phyloP scores from a whole-genome alignment of 176 grass and related monocot species.

The Carex scoparia region DNA sequence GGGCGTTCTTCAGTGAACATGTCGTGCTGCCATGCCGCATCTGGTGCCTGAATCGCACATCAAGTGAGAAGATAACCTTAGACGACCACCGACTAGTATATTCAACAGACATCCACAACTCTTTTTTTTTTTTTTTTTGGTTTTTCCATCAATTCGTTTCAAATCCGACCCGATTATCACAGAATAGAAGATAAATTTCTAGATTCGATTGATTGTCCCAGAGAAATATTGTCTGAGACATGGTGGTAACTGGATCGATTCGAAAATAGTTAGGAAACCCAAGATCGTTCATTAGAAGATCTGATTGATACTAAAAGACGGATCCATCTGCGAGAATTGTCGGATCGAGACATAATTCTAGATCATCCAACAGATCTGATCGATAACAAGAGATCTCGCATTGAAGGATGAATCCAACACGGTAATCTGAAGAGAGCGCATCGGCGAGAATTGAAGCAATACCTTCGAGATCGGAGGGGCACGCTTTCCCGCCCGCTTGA shows the following conservation, averaged over 20 bases:
- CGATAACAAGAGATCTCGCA: slow-evolving; percentile 24
- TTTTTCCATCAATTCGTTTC: neutral
- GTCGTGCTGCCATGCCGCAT: slow-evolving; percentile 91
- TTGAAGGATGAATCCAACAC: neutral
- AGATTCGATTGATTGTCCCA: slow-evolving; percentile 2
- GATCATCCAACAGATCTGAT: slow-evolving; percentile 29
- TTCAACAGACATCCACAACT: slow-evolving; percentile 29
- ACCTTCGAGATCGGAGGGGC: slow-evolving; percentile 85
- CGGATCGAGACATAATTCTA: slow-evolving; percentile 7
- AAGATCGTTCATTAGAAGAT: slow-evolving; percentile 15
- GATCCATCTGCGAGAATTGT: slow-evolving; percentile 14
- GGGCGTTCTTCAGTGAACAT: slow-evolving; percentile 46
- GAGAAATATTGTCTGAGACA: slow-evolving; percentile 16
- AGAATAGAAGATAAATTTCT: slow-evolving; percentile 24
- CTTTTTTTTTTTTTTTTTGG: slow-evolving; percentile 17
- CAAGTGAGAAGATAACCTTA: slow-evolving; percentile 64
- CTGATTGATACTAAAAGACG: neutral
- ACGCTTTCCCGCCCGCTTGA: slow-evolving; percentile 71
- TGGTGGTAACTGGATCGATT: neutral
- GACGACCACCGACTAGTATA: slow-evolving; percentile 38
- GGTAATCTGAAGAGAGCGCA: slow-evolving; percentile 5
- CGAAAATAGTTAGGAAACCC: neutral
- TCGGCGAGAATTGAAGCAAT: slow-evolving; percentile 24
- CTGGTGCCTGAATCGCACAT: slow-evolving; percentile 85
- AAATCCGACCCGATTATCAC: slow-evolving; percentile 11